Base-by-base conservation (phyloP, 2,329 filamentous ascomycete species). In the Fusarium sp. region DNA sequence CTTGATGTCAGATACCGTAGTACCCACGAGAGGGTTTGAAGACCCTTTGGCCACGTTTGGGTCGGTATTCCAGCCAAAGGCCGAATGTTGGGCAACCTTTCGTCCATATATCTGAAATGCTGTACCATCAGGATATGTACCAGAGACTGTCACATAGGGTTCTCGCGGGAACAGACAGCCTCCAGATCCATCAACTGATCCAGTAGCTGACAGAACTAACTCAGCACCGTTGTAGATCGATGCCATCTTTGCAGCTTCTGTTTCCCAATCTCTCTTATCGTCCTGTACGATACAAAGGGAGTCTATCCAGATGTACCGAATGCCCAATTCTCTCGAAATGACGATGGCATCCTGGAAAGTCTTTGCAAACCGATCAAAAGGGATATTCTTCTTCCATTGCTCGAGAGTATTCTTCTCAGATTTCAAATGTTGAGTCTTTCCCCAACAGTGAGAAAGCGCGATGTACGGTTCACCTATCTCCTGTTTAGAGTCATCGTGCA, bases 221-320 rank as follows among this genome's bases (percentile, higher is more conserved):
- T 74, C 69, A 0, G 76, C 69, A 0, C 67, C 64, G 10, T 71
- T 67, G 16, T 76, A 76, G 1, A 76, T 74, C 1, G 72, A 67
- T 0, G 70, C 69, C 74, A 76, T 76, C 16, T 73, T 74, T 4
- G 74, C 70, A 3, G 72, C 72, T 31, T 76, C 75, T 0, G 31
- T 69, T 51, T 74, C 61, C 72, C 73, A 75, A 13, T 77, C 75
- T 7, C 67, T 18, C 0, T 4, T 55, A 15, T 75, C 73, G 36
- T 74, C 70, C 40, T 77, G 75, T 12, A 76, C 47, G 9, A 76
- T 76, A 6, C 74, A 76, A 2, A 75, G 62, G 0, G 74, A 73
- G 15, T 75, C 74, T 44, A 75, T 75, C 74, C 74, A 76, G 5
- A 75, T 12, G 37, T 76, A 76, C 0, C 31, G 62, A 16, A 75